phyloP scores from a whole-genome alignment of 164 flowering plant species.

The Tetrastigma voinierianum region DNA sequence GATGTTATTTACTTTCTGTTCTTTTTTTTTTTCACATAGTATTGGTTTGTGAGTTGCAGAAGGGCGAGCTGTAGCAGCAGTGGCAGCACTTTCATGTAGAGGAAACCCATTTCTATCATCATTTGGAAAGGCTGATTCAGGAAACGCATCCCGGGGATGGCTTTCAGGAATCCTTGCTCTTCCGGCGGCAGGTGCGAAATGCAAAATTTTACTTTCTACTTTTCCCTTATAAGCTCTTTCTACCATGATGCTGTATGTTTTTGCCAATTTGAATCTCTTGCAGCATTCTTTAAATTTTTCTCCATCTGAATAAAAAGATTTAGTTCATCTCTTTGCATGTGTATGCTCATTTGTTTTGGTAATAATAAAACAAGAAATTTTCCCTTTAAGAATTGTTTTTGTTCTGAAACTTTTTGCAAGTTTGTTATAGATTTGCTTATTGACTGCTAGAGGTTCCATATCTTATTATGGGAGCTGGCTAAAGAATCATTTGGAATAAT shows the following conservation, averaged over 20 bases:
- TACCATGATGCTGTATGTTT: not conserved
- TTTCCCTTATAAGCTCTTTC: not conserved
- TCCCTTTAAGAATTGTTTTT: not conserved
- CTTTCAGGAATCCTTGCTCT: slow-evolving; percentile 66
- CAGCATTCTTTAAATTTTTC: no score
- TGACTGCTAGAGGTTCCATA: no score
- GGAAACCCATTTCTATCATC: slow-evolving; percentile 55
- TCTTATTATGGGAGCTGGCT: no score
- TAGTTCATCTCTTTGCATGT: not conserved
- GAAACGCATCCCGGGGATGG: slow-evolving; percentile 59
- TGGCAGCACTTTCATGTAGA: slow-evolving; percentile 52
- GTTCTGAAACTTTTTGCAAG: not conserved
- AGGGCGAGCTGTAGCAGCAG: slow-evolving; percentile 75
- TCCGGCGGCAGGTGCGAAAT: slow-evolving; percentile 80
- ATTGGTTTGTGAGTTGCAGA: slow-evolving; percentile 30
- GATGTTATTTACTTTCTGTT: no score
- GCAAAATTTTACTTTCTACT: not conserved
- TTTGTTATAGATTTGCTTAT: no score
- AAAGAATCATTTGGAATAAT: no score
- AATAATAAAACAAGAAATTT: no score
- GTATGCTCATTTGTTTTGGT: no score
- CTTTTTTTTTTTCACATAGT: no score
- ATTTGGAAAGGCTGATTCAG: slow-evolving; percentile 37
- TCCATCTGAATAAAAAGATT: no score
- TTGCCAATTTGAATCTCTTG: no score